These are phyloP conservation scores for Colletotrichum phormii DNA, from an alignment of 2,329 filamentous ascomycete genomes.

Conservation along the genomic window DNA sequence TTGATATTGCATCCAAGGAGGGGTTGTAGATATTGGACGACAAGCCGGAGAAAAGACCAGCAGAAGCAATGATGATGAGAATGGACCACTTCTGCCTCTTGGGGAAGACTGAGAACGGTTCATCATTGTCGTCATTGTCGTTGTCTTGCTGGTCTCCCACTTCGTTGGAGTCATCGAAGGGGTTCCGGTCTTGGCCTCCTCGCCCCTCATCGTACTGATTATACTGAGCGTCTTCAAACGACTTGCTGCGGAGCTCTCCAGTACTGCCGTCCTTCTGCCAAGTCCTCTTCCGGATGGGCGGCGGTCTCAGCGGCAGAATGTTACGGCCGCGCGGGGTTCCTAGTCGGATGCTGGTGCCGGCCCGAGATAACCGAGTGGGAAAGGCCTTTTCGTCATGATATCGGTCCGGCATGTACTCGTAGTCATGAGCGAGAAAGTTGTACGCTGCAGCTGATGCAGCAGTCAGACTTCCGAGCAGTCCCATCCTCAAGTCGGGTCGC, in stretches of 20 bases:
- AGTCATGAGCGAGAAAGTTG: conserved; percentile 30
- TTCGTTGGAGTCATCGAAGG: conserved; percentile 18
- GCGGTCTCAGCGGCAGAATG: conserved; percentile 16
- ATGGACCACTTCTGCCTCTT: conserved; percentile 55
- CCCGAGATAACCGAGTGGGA: conserved; percentile 29
- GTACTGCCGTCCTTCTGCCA: conserved; percentile 8
- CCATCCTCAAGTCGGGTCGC: conserved; percentile 14
- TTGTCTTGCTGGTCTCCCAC: neutral
- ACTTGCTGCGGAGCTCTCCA: conserved; percentile 9
- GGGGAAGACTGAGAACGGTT: conserved; percentile 50
- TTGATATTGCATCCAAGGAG: conserved; percentile 52
- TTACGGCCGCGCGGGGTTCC: conserved; percentile 22
- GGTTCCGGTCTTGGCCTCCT: conserved; percentile 8
- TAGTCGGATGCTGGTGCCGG: conserved; percentile 23
- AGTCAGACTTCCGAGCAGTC: conserved; percentile 13
- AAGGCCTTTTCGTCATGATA: conserved; percentile 21
- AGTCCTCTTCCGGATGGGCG: conserved; percentile 26
- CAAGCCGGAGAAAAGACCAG: conserved; percentile 64
- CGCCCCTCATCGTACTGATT: conserved; percentile 14
- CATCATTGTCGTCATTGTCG: neutral
- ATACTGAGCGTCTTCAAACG: conserved; percentile 6
- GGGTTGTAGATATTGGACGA: conserved; percentile 65
- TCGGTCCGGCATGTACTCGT: conserved; percentile 29
- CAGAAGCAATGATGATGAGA: conserved; percentile 60
- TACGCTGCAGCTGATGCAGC: conserved; percentile 24